Percentiles rank a stretch among this genome's conserved stretches.
phyloP scores from a whole-genome alignment of 257 asterid genomes.

The Przewalskia tangutica region DNA sequence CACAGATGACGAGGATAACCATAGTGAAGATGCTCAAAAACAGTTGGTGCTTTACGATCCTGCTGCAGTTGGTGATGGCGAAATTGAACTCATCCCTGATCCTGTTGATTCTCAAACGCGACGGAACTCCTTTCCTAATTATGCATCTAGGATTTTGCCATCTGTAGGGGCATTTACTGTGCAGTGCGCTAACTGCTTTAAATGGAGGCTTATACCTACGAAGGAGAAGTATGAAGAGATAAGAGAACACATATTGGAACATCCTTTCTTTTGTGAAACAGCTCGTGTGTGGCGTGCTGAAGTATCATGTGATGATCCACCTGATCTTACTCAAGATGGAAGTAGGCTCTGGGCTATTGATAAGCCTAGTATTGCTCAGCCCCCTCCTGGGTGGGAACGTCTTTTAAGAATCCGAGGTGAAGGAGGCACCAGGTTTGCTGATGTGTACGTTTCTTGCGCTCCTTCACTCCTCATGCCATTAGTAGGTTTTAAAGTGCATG shows the following conservation, averaged over 20 bases:
- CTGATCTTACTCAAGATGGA: slow-evolving; percentile 76
- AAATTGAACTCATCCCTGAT: slow-evolving; percentile 11
- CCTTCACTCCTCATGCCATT: neutral
- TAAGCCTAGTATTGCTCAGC: slow-evolving; percentile 75
- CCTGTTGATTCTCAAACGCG: slow-evolving; percentile 17
- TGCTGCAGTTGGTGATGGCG: slow-evolving; percentile 17
- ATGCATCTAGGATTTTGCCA: slow-evolving; percentile 40
- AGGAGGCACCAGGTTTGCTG: slow-evolving; percentile 87
- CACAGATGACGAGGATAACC: slow-evolving; percentile 23
- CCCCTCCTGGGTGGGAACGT: slow-evolving; percentile 90
- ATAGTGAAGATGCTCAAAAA: slow-evolving; percentile 40
- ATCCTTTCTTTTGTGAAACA: slow-evolving; percentile 56
- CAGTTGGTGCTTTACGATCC: slow-evolving; percentile 75
- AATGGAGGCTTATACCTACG: slow-evolving; percentile 89
- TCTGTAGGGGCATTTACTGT: slow-evolving; percentile 66
- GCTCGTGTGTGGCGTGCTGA: slow-evolving; percentile 73
- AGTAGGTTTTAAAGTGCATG: neutral
- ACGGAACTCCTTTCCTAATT: slow-evolving; percentile 32
- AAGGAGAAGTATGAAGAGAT: slow-evolving; percentile 74
- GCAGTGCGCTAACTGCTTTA: slow-evolving; percentile 70
- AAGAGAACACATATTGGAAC: slow-evolving; percentile 57
- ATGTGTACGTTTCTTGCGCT: slow-evolving; percentile 53
- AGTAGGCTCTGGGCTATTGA: slow-evolving; percentile 95
- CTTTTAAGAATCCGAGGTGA: slow-evolving; percentile 71
- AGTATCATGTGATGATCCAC: slow-evolving; percentile 63